These are phyloP conservation scores for Microsporum ferrugineum DNA, from an alignment of 2,329 filamentous ascomycete genomes.

Conservation along the genomic window DNA sequence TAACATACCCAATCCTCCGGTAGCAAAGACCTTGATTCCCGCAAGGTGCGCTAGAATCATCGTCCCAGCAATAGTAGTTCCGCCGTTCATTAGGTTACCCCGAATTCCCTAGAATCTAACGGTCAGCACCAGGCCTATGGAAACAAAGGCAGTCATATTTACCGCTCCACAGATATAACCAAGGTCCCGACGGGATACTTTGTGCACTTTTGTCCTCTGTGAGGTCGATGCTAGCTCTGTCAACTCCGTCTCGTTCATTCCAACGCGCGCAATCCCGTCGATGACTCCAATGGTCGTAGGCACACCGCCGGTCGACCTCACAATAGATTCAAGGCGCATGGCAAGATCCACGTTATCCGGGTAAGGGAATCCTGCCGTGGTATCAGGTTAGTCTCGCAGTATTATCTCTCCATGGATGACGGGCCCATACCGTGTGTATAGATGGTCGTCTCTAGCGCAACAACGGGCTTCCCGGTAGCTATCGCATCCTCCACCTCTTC, in stretches of 20 bases:
- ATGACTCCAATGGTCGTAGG: conserved; percentile 87
- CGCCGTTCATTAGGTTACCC: conserved; percentile 64
- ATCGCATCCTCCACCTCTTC: conserved; percentile 75
- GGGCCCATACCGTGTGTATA: conserved; percentile 70
- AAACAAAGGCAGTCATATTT: conserved; percentile 20
- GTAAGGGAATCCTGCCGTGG: conserved; percentile 51
- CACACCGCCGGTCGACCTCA: conserved; percentile 68
- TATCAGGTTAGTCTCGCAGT: background rate
- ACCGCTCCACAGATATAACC: conserved; percentile 70
- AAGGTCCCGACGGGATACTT: conserved; percentile 79
- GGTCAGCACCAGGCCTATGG: conserved; percentile 7
- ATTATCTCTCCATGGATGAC: background rate
- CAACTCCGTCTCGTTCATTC: conserved; percentile 61
- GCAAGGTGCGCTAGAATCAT: conserved; percentile 80
- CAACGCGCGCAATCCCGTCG: conserved; percentile 70
- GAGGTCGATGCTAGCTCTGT: conserved; percentile 55
- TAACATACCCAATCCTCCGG: conserved; percentile 61
- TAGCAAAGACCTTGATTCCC: conserved; percentile 86
- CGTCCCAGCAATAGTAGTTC: conserved; percentile 86
- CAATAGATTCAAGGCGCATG: conserved; percentile 66
- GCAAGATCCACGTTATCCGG: conserved; percentile 65
- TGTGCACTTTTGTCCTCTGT: conserved; percentile 56
- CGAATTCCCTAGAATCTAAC: conserved; percentile 42
- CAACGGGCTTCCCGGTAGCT: conserved; percentile 63
- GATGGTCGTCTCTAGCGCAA: conserved; percentile 90